Evolutionary conservation across 2,329 filamentous ascomycete genomes (phyloP).

Genomic region (Laburnicola sp.): DNA sequence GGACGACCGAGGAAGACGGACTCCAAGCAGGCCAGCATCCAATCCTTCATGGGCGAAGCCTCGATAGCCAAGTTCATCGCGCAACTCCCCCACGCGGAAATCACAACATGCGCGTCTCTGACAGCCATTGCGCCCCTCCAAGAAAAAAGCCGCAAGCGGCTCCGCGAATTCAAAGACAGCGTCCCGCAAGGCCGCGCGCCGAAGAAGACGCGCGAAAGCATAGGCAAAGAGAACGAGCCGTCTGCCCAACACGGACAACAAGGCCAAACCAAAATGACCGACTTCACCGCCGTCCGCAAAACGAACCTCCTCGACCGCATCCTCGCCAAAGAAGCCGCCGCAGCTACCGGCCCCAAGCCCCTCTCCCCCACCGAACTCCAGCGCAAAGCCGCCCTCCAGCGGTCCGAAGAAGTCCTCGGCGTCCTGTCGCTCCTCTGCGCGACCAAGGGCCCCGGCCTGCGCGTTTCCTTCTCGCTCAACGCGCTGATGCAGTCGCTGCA

Average conservation of each 20-base stretch:
- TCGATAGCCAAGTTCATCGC: constrained; percentile 54
- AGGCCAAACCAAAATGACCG: constrained; percentile 40
- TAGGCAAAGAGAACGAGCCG: constrained; percentile 39
- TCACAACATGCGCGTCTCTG: constrained; percentile 57
- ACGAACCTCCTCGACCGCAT: constrained; percentile 55
- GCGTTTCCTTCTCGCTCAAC: constrained; percentile 51
- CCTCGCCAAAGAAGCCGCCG: constrained; percentile 53
- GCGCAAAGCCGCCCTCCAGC: constrained; percentile 52
- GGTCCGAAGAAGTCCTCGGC: constrained; percentile 50
- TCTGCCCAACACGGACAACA: constrained; percentile 12
- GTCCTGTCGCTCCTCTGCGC: constrained; percentile 50
- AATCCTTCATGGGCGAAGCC: constrained; percentile 42
- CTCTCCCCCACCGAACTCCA: constrained; percentile 49
- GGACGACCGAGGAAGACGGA: constrained; percentile 34
- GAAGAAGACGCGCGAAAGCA: constrained; percentile 34
- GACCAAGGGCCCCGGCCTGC: constrained; percentile 32
- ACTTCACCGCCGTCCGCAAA: constrained; percentile 47
- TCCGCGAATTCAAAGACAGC: constrained; percentile 69
- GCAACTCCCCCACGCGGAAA: constrained; percentile 59
- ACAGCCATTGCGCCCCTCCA: constrained; percentile 60
- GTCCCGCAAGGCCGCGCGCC: constrained; percentile 47
- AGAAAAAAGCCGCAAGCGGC: constrained; percentile 67
- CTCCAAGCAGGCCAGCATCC: constrained; percentile 54
- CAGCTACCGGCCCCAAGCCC: constrained; percentile 42
- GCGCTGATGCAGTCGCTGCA: constrained; percentile 50